These are phyloP conservation scores for Talaromyces stipitatus DNA, from an alignment of 495 filamentous ascomycete genomes.

Conservation along the genomic window DNA sequence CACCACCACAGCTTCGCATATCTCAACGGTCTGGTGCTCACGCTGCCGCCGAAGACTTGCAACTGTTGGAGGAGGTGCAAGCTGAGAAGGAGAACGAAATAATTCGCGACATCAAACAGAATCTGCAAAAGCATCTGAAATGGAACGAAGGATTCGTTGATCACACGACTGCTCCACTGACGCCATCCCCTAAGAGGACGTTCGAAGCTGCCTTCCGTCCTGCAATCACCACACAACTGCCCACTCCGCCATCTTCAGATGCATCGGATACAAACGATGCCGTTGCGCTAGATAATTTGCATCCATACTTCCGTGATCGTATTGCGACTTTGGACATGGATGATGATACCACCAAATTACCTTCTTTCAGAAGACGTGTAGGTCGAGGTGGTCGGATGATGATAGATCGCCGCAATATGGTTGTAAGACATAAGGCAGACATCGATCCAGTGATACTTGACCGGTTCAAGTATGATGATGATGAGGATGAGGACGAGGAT, in stretches of 20 bases:
- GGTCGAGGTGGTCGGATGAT: constrained; percentile 72
- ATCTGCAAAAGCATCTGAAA: constrained; percentile 71
- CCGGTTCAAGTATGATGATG: constrained; percentile 75
- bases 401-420: constrained; percentile 62
- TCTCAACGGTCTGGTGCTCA: constrained; percentile 59
- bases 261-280: constrained; percentile 50
- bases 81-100: constrained; percentile 79
- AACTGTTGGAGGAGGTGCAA: constrained; percentile 62
- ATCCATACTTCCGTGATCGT: constrained; percentile 40
- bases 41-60: constrained; percentile 67
- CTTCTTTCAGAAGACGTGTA: constrained; percentile 59
- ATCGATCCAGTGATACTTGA: constrained; percentile 51
- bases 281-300: constrained; percentile 30
- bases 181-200: constrained; percentile 52
- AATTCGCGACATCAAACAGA: constrained; percentile 66
- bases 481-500: constrained; percentile 65
- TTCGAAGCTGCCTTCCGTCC: constrained; percentile 63
- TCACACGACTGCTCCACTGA: constrained; percentile 70
- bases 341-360: constrained; percentile 39
- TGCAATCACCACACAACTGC: constrained; percentile 74
- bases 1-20: constrained; percentile 53
- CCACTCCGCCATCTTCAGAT: constrained; percentile 78
- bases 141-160: constrained; percentile 85
- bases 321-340: constrained; percentile 37
- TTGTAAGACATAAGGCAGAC: constrained; percentile 43